Evolutionary conservation across 2,329 filamentous ascomycete genomes (phyloP).

Genomic region (Xylariaceae sp.): DNA sequence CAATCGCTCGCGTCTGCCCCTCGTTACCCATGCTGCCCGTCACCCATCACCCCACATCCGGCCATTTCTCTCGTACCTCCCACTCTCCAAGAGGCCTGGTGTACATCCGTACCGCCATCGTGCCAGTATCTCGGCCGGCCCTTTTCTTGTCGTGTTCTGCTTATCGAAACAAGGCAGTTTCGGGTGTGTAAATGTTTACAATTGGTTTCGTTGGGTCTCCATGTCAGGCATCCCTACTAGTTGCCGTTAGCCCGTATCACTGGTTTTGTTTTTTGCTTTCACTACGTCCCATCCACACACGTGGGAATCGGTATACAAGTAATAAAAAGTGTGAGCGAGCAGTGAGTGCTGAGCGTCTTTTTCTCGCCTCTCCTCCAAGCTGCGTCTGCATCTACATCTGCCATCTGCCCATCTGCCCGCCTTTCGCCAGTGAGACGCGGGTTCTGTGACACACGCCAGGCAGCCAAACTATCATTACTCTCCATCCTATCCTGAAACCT

Average conservation of each 20-base stretch:
- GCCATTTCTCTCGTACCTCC: constrained; percentile 10
- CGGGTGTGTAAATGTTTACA: neutral
- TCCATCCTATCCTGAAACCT: neutral
- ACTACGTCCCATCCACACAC: neutral
- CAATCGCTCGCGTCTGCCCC: constrained; percentile 12
- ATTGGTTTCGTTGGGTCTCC: neutral
- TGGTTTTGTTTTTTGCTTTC: neutral
- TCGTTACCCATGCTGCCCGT: neutral
- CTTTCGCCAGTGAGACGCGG: too few relatives aligned
- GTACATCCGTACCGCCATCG: constrained; percentile 1
- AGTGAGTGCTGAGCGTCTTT: too few relatives aligned
- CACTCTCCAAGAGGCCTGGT: neutral
- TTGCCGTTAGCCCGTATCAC: neutral
- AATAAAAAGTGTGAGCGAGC: too few relatives aligned
- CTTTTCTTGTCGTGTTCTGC: constrained; percentile 8
- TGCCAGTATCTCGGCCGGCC: constrained; percentile 15
- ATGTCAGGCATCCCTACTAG: neutral
- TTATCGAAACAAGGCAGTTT: neutral
- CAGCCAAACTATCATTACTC: neutral
- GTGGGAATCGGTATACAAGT: neutral
- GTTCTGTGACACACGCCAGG: too few relatives aligned
- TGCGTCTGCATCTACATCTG: too few relatives aligned
- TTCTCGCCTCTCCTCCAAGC: too few relatives aligned
- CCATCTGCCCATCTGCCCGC: too few relatives aligned
- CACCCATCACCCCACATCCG: neutral